Percentiles rank a stretch among this genome's conserved stretches.
phyloP scores from a whole-genome alignment of 768 basidiomycete species.

The Infundibulicybe gibba region DNA sequence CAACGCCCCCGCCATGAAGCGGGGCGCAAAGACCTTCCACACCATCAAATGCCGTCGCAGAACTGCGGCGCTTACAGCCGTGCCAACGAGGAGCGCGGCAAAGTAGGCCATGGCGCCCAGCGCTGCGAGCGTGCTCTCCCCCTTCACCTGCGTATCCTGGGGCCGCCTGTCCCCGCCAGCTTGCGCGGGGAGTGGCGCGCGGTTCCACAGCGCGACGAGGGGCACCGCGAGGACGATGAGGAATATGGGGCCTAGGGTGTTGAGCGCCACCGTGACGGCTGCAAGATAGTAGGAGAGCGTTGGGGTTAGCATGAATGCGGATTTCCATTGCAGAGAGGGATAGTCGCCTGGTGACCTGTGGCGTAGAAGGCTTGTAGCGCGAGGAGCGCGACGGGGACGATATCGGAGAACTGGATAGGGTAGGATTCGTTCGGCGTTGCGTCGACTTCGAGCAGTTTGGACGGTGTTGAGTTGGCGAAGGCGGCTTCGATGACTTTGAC shows the following conservation, averaged over 20 bases:
- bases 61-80: slow-evolving; percentile 69
- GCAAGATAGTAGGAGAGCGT: slow-evolving; percentile 71
- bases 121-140: slow-evolving; percentile 46
- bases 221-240: slow-evolving; percentile 65
- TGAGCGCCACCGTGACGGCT: slow-evolving; percentile 68
- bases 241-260: slow-evolving; percentile 67
- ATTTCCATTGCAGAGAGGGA: slow-evolving; percentile 93
- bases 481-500: slow-evolving; percentile 48
- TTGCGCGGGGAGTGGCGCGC: no score
- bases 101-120: slow-evolving; percentile 74
- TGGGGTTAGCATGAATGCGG: slow-evolving; percentile 79
- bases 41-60: slow-evolving; percentile 91
- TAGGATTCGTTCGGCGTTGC: slow-evolving; percentile 23
- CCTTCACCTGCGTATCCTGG: slow-evolving; percentile 26
- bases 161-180: slow-evolving; percentile 1
- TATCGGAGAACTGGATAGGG: slow-evolving; percentile 57
- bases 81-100: slow-evolving; percentile 57
- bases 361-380: slow-evolving; percentile 76
- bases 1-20: slow-evolving; percentile 77
- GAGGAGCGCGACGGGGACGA: slow-evolving; percentile 72
- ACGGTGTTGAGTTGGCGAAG: slow-evolving; percentile 45
- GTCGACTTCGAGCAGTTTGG: slow-evolving; percentile 34
- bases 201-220: slow-evolving; percentile 80
- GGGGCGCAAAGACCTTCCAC: slow-evolving; percentile 98
- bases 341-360: slow-evolving; percentile 89